These are phyloP conservation scores for Pseudocercospora macadamiae DNA, from an alignment of 2,329 filamentous ascomycete genomes.

Conservation along the genomic window DNA sequence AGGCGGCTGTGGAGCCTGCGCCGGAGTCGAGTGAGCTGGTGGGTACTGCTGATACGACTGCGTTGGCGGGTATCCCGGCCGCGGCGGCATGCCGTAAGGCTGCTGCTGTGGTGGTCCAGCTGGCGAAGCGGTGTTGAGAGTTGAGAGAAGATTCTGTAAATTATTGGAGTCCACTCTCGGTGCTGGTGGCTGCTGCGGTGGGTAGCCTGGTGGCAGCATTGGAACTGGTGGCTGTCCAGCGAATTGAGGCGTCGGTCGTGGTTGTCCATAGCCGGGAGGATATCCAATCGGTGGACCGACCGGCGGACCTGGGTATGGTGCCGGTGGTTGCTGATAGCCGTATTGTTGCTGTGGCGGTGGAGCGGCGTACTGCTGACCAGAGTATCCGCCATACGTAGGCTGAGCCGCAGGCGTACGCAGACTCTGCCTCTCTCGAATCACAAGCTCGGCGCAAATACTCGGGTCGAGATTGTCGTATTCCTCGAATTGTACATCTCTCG, in stretches of 20 bases:
- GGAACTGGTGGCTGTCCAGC: conserved; percentile 32
- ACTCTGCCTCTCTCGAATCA: conserved; percentile 68
- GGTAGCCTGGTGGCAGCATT: conserved; percentile 40
- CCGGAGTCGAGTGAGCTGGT: conserved; percentile 39
- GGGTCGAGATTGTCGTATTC: conserved; percentile 86
- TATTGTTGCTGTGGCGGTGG: conserved; percentile 33
- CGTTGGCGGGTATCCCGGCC: conserved; percentile 22
- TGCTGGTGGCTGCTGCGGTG: conserved; percentile 50
- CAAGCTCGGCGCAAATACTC: conserved; percentile 75
- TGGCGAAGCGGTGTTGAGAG: conserved; percentile 50
- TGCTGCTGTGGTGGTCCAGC: conserved; percentile 15
- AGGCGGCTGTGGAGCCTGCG: conserved; percentile 3
- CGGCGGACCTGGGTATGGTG: conserved; percentile 36
- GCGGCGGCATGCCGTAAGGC: conserved; percentile 20
- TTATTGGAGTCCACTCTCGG: conserved; percentile 67
- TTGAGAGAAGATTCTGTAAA: conserved; percentile 70
- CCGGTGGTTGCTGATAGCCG: conserved; percentile 33
- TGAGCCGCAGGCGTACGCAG: conserved; percentile 35
- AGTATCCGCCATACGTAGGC: conserved; percentile 28
- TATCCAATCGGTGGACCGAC: conserved; percentile 13
- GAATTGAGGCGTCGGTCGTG: conserved; percentile 33
- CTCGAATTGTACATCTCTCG: conserved; percentile 77
- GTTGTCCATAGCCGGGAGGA: conserved; percentile 25
- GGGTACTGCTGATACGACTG: conserved; percentile 22
- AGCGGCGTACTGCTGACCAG: conserved; percentile 31